Base-by-base conservation (phyloP, 495 filamentous ascomycete genomes). In the Penicillium pulvis region DNA sequence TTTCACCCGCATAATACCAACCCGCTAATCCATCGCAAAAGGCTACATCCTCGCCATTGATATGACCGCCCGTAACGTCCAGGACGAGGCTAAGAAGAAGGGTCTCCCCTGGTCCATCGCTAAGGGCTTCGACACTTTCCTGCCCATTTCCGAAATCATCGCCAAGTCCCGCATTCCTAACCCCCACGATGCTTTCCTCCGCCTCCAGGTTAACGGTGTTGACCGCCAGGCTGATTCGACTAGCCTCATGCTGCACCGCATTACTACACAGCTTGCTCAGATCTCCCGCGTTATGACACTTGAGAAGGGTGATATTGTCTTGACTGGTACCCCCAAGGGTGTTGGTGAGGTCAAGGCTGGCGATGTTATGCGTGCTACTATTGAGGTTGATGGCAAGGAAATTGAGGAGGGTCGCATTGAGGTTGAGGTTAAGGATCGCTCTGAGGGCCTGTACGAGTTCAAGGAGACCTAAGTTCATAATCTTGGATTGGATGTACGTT, bases 61-160 rank as follows among this genome's bases (percentile, higher is more conserved):
- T 74, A 93, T 97, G 91, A 96, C 92, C 7, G 92, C 89, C 4
- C 89, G 92, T 59, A 96, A 97, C 71, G 82, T 90, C 43, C 94
- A 98, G 79, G 89, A 96, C 59, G 88, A 95, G 76, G 94, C 92
- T 55, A 98, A 97, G 83, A 90, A 90, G 76, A 95, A 95, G 79
- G 90, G 93, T 16, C 84, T 97, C n/a, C 94, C 94, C 16, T 98
- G 94, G 94, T 83, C 87, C 55, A 94, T 97, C 59, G 85, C 88
- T 58, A 98, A 98, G 77, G 95, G 95, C 41, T 97, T 97, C 71
- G 95, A 98, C 68, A 98, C 94, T 20, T 98, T 98, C 80, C 81
- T 93, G 10, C 94, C 94, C 47, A 81, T 98, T 58, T 88, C 84
- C 60, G 75, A 87, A 42, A 80, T 87, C 55, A 96, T 98, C 59